Conservation (phyloP, 2,329 filamentous ascomycete species). For the Fusarium ambrosium region DNA sequence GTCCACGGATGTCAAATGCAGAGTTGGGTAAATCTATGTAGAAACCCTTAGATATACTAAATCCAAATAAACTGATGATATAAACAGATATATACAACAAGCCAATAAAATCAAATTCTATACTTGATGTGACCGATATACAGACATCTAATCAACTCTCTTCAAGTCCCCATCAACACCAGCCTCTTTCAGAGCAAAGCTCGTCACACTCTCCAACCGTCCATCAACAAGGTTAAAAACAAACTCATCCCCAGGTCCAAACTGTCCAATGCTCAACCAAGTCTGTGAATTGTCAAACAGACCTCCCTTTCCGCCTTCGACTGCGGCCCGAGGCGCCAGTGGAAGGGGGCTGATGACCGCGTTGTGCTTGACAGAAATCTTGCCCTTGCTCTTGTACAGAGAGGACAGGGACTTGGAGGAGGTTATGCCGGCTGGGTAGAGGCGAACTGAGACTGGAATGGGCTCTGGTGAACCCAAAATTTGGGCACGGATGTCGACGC, state of each 20-base stretch:
- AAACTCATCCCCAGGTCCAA: slow-evolving; percentile 15
- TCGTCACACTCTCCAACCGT: slow-evolving; percentile 14
- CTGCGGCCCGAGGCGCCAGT: slow-evolving; percentile 4
- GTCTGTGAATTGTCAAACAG: slow-evolving; percentile 24
- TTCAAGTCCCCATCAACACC: background rate
- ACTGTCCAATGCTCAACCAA: slow-evolving; percentile 22
- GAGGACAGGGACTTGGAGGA: slow-evolving; percentile 23
- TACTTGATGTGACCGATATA: background rate
- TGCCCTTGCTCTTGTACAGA: slow-evolving; percentile 24
- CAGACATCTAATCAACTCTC: background rate
- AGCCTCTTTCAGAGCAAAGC: background rate
- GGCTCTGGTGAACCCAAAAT: background rate
- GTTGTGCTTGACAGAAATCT: slow-evolving; percentile 13
- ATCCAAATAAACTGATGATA: background rate
- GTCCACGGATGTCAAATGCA: background rate
- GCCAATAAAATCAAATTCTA: background rate
- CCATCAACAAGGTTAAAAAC: slow-evolving; percentile 29
- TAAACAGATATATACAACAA: background rate
- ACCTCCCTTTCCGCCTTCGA: slow-evolving; percentile 27
- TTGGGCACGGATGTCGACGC: background rate
- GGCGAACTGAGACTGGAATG: background rate
- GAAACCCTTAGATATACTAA: background rate
- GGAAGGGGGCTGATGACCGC: background rate
- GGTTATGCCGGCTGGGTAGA: slow-evolving; percentile 28
- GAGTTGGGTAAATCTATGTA: too few species aligned